Conservation (phyloP, 257 asterid species). For the Gentiana dahurica region DNA sequence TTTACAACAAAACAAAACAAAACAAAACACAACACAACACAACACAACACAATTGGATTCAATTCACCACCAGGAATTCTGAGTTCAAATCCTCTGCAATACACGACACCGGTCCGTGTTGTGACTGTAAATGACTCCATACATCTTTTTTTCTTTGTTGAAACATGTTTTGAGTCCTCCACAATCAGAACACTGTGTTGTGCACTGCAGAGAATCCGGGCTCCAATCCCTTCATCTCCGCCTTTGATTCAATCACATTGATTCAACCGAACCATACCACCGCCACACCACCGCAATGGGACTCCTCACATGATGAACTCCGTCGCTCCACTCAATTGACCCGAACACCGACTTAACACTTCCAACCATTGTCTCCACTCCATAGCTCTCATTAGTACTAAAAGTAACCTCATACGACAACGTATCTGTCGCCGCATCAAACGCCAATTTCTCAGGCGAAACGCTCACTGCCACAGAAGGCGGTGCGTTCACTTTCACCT, state of each 20-base stretch:
- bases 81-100: no score
- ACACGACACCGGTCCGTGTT: no score
- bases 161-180: no score
- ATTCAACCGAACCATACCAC: constrained; percentile 21
- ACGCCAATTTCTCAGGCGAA: constrained; percentile 51
- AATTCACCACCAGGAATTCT: no score
- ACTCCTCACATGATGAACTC: constrained; percentile 65
- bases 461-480: constrained; percentile 62
- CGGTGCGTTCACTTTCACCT: constrained; percentile 65
- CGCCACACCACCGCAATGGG: constrained; percentile 59
- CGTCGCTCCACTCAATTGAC: constrained; percentile 73
- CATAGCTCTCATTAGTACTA: constrained; percentile 19
- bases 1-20: no score
- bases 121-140: no score
- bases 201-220: no score
- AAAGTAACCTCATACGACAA: constrained; percentile 67
- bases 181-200: no score
- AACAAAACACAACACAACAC: no score
- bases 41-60: no score
- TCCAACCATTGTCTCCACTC: constrained; percentile 8
- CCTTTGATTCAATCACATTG: constrained; percentile 28
- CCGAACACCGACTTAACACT: constrained; percentile 48
- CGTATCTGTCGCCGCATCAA: constrained; percentile 24
- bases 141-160: no score
- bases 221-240: no score